phyloP scores from a whole-genome alignment of 768 basidiomycete species.

The Suillus cothurnatus region DNA sequence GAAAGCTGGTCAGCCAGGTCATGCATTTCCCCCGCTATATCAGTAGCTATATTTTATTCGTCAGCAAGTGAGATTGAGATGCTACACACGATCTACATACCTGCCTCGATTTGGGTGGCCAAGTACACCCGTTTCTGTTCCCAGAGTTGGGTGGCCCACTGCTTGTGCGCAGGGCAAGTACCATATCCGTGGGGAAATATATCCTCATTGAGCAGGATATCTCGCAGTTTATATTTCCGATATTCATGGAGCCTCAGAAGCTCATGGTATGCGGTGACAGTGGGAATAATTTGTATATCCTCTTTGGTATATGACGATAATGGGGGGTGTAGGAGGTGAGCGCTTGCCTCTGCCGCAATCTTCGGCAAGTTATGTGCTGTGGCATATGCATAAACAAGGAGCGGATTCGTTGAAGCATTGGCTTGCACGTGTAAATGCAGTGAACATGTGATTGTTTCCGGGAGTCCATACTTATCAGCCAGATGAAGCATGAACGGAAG shows the following conservation, averaged over 20 bases:
- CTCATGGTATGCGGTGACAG: slow-evolving; percentile 63
- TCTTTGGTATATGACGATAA: slow-evolving; percentile 54
- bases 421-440: slow-evolving; percentile 56
- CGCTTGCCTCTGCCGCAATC: slow-evolving; percentile 59
- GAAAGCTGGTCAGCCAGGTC: slow-evolving; percentile 46
- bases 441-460: slow-evolving; percentile 42
- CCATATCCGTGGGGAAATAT: slow-evolving; percentile 79
- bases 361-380: slow-evolving; percentile 42
- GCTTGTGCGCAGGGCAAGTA: slow-evolving; percentile 53
- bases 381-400: slow-evolving; percentile 67
- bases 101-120: slow-evolving; percentile 52
- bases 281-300: slow-evolving; percentile 56
- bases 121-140: slow-evolving; percentile 49
- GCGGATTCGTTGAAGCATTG: slow-evolving; percentile 50
- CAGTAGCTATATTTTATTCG: slow-evolving; percentile 48
- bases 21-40: slow-evolving; percentile 70
- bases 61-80: slow-evolving; percentile 11
- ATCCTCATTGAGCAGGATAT: slow-evolving; percentile 56
- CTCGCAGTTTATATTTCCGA: slow-evolving; percentile 54
- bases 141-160: slow-evolving; percentile 50
- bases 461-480: slow-evolving; percentile 68
- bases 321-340: slow-evolving; percentile 55
- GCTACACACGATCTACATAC: slow-evolving; percentile 32
- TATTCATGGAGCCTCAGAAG: slow-evolving; percentile 60
- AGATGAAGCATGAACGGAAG: slow-evolving; percentile 57